phyloP scores from a whole-genome alignment of 2,329 filamentous ascomycete genomes.

The Clarireedia hainanense region DNA sequence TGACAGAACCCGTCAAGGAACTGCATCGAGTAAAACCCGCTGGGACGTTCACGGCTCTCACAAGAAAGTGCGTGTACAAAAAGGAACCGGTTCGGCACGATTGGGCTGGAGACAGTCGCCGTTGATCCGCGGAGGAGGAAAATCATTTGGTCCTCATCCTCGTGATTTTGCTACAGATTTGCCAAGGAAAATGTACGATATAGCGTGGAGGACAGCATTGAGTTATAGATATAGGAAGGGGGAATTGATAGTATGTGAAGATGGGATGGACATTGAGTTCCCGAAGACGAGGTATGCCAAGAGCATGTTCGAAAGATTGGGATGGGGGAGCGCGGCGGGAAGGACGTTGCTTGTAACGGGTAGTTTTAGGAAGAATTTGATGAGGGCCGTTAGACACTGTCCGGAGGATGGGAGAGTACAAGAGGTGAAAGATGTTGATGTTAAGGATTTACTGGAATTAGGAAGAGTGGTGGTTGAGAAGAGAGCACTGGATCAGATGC shows the following conservation, averaged over 20 bases:
- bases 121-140: constrained; percentile 76
- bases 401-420: constrained; percentile 62
- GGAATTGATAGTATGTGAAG: constrained; percentile 78
- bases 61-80: constrained; percentile 77
- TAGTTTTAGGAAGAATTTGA: constrained; percentile 52
- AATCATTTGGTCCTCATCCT: constrained; percentile 81
- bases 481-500: constrained; percentile 65
- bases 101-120: constrained; percentile 76
- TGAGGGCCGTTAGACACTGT: constrained; percentile 52
- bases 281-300: constrained; percentile 50
- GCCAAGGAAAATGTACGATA: constrained; percentile 85
- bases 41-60: constrained; percentile 77
- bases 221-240: constrained; percentile 85
- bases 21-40: constrained; percentile 74
- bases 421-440: constrained; percentile 73
- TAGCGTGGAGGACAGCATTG: constrained; percentile 89
- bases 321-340: constrained; percentile 54
- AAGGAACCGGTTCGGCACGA: constrained; percentile 75
- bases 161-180: constrained; percentile 82
- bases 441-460: constrained; percentile 86
- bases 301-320: constrained; percentile 62
- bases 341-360: constrained; percentile 70
- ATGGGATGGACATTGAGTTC: constrained; percentile 57
- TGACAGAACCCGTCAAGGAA: constrained; percentile 79
- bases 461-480: constrained; percentile 83